These are phyloP conservation scores for Eucalyptus erythrocorys DNA, from an alignment of 345 rosid genomes.

Conservation along the genomic window DNA sequence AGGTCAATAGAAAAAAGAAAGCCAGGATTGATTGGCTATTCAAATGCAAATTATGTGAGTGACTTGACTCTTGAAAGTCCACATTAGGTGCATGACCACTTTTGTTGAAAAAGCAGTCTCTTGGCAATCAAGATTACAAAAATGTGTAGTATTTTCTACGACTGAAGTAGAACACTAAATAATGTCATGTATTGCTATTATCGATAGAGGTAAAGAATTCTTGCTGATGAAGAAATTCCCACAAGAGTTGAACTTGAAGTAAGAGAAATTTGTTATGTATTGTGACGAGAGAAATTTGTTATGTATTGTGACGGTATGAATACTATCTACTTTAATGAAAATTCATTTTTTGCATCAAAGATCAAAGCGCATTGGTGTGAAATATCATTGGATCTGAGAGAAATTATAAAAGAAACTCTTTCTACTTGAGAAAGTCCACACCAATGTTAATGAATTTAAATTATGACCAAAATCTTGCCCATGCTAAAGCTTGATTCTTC, in stretches of 20 bases:
- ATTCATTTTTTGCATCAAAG: neutral
- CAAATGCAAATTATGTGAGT: neutral
- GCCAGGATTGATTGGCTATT: neutral
- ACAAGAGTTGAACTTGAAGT: neutral
- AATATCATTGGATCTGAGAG: neutral
- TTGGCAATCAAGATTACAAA: neutral
- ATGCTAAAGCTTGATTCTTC: neutral
- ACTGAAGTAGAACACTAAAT: neutral
- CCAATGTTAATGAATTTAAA: neutral
- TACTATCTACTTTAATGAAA: neutral
- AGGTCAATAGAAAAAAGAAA: neutral
- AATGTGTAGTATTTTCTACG: neutral
- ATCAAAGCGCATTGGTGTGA: neutral
- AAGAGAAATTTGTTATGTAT: neutral
- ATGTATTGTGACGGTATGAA: accelerated
- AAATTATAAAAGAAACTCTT: neutral
- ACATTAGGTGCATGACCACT: neutral
- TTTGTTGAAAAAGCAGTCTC: neutral
- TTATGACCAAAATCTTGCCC: neutral
- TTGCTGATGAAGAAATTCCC: neutral
- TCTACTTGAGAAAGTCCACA: neutral
- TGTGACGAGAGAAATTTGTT: neutral
- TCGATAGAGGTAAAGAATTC: neutral
- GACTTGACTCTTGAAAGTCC: neutral
- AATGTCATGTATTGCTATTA: neutral